Percentiles rank a stretch among this genome's conserved stretches.
Conservation (phyloP, 192 early-diverging fungal genomes). For the Gryganskiella cystojenkinii region DNA sequence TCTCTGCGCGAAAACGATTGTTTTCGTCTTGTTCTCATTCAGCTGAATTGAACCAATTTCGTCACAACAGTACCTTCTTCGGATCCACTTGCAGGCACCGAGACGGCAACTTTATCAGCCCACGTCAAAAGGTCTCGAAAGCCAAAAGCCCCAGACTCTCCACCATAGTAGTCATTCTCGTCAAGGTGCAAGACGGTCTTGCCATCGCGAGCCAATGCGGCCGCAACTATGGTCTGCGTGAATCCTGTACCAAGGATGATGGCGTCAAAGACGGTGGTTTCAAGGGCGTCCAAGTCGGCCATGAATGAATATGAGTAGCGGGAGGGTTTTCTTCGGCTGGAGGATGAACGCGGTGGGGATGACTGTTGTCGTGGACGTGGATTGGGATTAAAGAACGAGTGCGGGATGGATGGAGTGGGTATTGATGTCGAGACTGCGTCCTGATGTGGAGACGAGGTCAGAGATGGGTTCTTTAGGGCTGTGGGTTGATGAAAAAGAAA, state of each 20-base stretch:
- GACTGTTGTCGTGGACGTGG: neutral
- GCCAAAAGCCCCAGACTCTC: slow-evolving; percentile 66
- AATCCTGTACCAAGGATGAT: slow-evolving; percentile 91
- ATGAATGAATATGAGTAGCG: slow-evolving; percentile 53
- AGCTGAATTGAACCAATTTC: no score
- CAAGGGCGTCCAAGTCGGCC: slow-evolving; percentile 47
- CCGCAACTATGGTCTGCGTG: slow-evolving; percentile 83
- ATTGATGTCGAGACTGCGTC: no score
- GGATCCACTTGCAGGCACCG: neutral
- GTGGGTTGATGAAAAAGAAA: no score
- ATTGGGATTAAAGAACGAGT: no score
- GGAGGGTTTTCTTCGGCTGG: slow-evolving; percentile 9
- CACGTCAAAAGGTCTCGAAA: slow-evolving; percentile 63
- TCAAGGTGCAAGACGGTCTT: slow-evolving; percentile 86
- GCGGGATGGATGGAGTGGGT: no score
- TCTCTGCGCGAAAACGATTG: no score
- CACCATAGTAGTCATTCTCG: slow-evolving; percentile 84
- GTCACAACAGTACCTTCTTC: slow-evolving; percentile 1
- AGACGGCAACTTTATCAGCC: slow-evolving; percentile 38
- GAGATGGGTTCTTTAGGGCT: no score
- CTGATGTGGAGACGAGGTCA: no score
- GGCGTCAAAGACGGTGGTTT: slow-evolving; percentile 72
- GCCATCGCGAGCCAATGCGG: slow-evolving; percentile 73
- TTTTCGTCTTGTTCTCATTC: no score
- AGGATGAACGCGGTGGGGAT: neutral